Evolutionary conservation across 2,329 filamentous ascomycete species (phyloP), one percentile per base, ranked within the genome.

Genomic region (Ilyonectria mors-panacis): DNA sequence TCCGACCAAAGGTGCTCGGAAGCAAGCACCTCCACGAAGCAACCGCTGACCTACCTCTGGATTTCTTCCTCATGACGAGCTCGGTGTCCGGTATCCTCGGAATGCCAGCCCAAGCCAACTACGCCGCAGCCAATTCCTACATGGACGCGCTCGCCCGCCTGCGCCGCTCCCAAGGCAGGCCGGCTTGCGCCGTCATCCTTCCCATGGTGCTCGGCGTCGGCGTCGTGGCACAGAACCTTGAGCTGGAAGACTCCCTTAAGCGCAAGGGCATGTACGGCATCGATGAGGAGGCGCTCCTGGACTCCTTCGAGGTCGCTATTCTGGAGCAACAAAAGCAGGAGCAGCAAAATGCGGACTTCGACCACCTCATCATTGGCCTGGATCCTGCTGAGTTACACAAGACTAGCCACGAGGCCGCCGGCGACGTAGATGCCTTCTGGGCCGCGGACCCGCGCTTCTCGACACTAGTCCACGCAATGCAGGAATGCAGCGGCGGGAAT

Each of bases 1-100:
- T 80, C 1, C 59, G 58, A n/a, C 78, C 80, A 23, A 81, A 81
- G 66, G 72, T 80, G 0, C 59, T 73, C 3, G 78, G 79, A 3
- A 72, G 69, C 4, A 60, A 48, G 13, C 73, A 79, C 45, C 67
- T 81, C 1, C 74, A 81, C 56, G 28, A 39, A 9, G 50, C 21
- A 15, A 50, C 55, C 7, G 19, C 35, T 12, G 19, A 56, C 6
- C 35, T n/a, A 8, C 55, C 35, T 62, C 59, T 80, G 3, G 78
- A 81, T 66, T 82, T 84, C 72, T 83, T 81, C 65, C 54, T 78
- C 51, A 69, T 78, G 65, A 67, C 78, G 0, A 79, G 78, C 12
- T 83, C 81, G 8, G 63, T 80, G 37, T 72, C 75, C 1, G 78
- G 77, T 13, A 67, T 80, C 6, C 53, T 79, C 5, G 81, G 80